Percentiles rank a stretch among this genome's conserved stretches.
Evolutionary conservation across 2,329 filamentous ascomycete species (phyloP).

Genomic region (Aspergillus tamarii): DNA sequence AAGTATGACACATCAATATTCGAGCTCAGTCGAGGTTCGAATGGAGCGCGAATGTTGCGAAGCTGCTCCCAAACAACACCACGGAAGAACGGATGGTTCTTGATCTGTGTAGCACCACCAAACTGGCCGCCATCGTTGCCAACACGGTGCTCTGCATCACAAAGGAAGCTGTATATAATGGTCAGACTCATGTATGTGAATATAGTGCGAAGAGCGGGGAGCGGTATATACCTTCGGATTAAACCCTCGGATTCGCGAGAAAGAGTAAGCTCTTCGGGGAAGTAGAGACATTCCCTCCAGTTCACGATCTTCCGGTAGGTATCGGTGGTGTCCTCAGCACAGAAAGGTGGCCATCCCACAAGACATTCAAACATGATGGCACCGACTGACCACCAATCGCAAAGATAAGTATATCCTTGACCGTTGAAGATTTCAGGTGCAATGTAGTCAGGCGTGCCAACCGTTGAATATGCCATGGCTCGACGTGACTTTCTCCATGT

Average conservation of each 20-base stretch:
- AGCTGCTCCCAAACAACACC: conserved; percentile 94
- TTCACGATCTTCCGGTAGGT: conserved; percentile 99
- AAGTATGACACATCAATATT: conserved; percentile 98
- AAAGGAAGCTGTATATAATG: conserved; percentile 71
- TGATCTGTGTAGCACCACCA: conserved; percentile 87
- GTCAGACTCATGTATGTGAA: conserved; percentile 26
- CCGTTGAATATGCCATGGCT: conserved; percentile 96
- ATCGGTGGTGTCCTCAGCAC: conserved; percentile 94
- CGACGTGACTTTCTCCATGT: conserved; percentile 96
- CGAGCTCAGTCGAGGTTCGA: conserved; percentile 89
- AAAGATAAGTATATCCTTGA: conserved; percentile 93
- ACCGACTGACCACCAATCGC: conserved; percentile 98
- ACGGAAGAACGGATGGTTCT: conserved; percentile 92
- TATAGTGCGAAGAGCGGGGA: not conserved
- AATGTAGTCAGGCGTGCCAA: conserved; percentile 98
- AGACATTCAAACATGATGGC: conserved; percentile 99
- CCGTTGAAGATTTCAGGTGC: conserved; percentile 97
- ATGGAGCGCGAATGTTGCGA: conserved; percentile 89
- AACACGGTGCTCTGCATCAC: conserved; percentile 88
- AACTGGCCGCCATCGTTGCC: conserved; percentile 64
- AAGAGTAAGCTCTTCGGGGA: conserved; percentile 91
- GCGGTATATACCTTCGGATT: conserved; percentile 74
- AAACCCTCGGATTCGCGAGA: conserved; percentile 88
- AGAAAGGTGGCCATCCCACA: conserved; percentile 98
- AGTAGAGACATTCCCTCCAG: conserved; percentile 93